phyloP scores from a whole-genome alignment of 192 early-diverging fungal genomes.

The Backusella circina region DNA sequence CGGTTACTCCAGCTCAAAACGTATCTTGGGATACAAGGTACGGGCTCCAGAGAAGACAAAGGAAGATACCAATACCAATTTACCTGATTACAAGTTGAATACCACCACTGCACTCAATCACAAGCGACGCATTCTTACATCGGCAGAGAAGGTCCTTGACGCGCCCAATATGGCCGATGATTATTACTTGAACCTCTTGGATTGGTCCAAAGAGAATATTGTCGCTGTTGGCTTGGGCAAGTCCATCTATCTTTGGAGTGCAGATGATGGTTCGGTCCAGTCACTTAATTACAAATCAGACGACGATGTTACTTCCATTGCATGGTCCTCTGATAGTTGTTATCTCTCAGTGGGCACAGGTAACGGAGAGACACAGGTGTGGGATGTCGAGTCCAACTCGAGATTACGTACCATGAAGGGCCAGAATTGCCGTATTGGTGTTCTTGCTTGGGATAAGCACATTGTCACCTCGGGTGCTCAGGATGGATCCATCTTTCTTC shows the following conservation, averaged over 20 bases:
- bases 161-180: slow-evolving; percentile 88
- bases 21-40: background rate
- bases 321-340: slow-evolving; percentile 69
- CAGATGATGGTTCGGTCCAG: slow-evolving; percentile 64
- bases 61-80: slow-evolving; percentile 38
- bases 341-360: slow-evolving; percentile 70
- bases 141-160: slow-evolving; percentile 84
- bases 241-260: slow-evolving; percentile 91
- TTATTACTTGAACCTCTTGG: slow-evolving; percentile 93
- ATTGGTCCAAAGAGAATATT: slow-evolving; percentile 82
- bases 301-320: slow-evolving; percentile 70
- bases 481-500: slow-evolving; percentile 92
- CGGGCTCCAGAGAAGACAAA: background rate
- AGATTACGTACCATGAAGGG: slow-evolving; percentile 84
- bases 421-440: slow-evolving; percentile 76
- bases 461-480: slow-evolving; percentile 80
- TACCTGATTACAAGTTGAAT: slow-evolving; percentile 50
- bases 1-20: background rate
- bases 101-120: slow-evolving; percentile 19
- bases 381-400: slow-evolving; percentile 76
- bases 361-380: slow-evolving; percentile 84
- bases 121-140: slow-evolving; percentile 71
- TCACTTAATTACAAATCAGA: slow-evolving; percentile 41
- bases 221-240: slow-evolving; percentile 85
- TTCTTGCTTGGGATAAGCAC: slow-evolving; percentile 81